phyloP scores from a whole-genome alignment of 202 grass and related monocot species.

The Schoenoplectus triqueter region DNA sequence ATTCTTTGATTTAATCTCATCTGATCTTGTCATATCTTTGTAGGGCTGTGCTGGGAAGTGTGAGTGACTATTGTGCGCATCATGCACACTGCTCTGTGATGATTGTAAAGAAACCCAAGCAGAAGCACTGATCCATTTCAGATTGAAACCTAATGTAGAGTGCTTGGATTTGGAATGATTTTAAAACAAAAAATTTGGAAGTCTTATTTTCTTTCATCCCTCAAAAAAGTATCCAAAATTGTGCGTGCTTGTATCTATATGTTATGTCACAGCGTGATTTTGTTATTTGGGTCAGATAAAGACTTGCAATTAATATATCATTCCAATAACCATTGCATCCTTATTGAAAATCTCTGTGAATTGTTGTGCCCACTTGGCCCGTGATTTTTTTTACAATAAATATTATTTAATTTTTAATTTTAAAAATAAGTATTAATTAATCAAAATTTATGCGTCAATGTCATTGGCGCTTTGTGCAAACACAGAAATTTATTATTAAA shows the following conservation, averaged over 20 bases:
- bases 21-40: neutral
- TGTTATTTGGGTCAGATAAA: neutral
- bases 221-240: neutral
- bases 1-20: neutral
- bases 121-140: conserved; percentile 50
- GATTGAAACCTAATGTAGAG: neutral
- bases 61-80: conserved; percentile 78
- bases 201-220: neutral
- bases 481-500: no score
- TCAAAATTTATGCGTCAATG: no score
- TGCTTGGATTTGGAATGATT: neutral
- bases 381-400: no score
- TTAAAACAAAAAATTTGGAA: neutral
- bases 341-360: no score
- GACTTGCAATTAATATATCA: neutral
- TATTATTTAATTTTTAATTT: no score
- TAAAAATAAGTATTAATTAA: no score
- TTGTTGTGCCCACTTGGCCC: neutral
- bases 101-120: conserved; percentile 85
- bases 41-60: conserved; percentile 79
- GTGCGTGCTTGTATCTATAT: neutral
- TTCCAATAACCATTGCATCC: neutral
- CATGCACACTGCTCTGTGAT: conserved; percentile 83
- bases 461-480: no score
- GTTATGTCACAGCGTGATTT: neutral